Evolutionary conservation across 106 monocot species (phyloP), one percentile per base, ranked within the genome.

Genomic region (Platanthera guangdongensis): DNA sequence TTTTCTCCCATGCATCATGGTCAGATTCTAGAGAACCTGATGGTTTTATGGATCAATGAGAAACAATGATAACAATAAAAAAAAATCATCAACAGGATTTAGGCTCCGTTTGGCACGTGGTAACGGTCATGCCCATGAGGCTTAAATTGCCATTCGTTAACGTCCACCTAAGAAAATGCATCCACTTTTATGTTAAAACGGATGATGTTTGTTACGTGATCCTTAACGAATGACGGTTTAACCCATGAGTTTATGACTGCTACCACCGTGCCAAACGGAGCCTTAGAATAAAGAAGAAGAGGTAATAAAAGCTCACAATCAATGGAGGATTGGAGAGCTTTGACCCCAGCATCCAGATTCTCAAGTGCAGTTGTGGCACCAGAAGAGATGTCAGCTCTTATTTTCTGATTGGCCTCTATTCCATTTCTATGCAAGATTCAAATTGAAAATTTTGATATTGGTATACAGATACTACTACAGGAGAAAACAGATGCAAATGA

Each of bases 1-100:
- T 86, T 76, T 82, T 91, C 65, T 67, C 71, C 48, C 85, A 83
- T 59, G 91, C 93, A 71, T 90, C 89, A 73, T 87, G 82, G 81
- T 96, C 88, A 51, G 89, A 85, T 80, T 93, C 88, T 54, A 93
- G 79, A 19, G 85, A 85, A 76, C 84, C 96, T 96, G 84, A 22
- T 60, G 30, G 70, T 81, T 47, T 28, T 25, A 22, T 64, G 68
- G 48, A 55, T 55, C 70, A 51, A 46, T 15, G 54, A 81, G 7
- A 14, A 3, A 16, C 65, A 65, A 30, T 39, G 39, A 71, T 45
- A 11, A 68, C 57, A 65, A 30, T 0, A 3, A 30, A 30, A 11
- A 32, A 60, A 60, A 60, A 0, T 32, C 65, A 32, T 65, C 25
- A 65, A 65, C 11, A 62, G 32, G 32, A 10, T 3, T 32, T 65